Conservation (phyloP, 2,329 filamentous ascomycete species). For the Fusarium camptoceras region DNA sequence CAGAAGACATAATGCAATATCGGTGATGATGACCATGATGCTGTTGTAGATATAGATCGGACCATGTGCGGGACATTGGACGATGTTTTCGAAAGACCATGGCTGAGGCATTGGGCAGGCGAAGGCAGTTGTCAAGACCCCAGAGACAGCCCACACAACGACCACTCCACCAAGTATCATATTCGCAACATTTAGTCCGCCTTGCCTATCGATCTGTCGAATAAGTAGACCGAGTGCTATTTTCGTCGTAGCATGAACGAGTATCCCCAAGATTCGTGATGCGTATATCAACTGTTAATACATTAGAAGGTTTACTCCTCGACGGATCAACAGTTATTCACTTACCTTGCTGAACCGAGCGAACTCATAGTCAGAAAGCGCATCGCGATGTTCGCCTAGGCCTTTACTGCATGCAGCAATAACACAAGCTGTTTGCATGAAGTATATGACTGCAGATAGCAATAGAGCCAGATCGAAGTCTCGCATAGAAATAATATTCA, state of each 20-base stretch:
- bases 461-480: conserved; percentile 36
- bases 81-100: conserved; percentile 17
- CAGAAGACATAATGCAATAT: conserved; percentile 28
- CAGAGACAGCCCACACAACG: conserved; percentile 23
- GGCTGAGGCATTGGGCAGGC: conserved; percentile 36
- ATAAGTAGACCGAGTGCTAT: conserved; percentile 41
- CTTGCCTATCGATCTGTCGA: conserved; percentile 36
- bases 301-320: background rate
- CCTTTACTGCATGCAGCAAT: conserved; percentile 34
- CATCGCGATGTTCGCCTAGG: conserved; percentile 24
- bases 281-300: conserved; percentile 35
- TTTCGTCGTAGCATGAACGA: conserved; percentile 36
- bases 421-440: conserved; percentile 38
- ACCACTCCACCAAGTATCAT: conserved; percentile 18
- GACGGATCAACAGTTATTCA: rapidly evolving
- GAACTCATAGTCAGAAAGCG: conserved; percentile 11
- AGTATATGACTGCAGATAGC: conserved; percentile 19
- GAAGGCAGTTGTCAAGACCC: conserved; percentile 29
- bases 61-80: conserved; percentile 27
- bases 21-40: conserved; percentile 32
- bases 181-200: conserved; percentile 32
- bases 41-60: conserved; percentile 36
- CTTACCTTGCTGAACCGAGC: conserved; percentile 34
- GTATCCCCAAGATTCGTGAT: conserved; percentile 33
- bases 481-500: conserved; percentile 42